Base-by-base conservation (phyloP, 2,329 filamentous ascomycete species). In the Escovopsis sp. region DNA sequence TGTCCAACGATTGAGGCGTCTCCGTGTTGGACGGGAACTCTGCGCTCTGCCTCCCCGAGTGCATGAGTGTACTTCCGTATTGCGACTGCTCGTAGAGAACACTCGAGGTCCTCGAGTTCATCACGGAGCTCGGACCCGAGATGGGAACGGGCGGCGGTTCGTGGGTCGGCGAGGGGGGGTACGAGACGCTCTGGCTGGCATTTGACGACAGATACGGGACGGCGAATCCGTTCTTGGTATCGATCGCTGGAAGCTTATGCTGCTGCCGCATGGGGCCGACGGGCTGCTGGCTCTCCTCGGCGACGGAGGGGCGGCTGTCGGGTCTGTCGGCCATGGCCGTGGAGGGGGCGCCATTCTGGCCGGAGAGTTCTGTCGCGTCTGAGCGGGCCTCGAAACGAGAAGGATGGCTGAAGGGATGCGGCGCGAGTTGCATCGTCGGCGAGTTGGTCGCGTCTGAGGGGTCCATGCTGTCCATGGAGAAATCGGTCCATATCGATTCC, bases 401-500 rank as follows among this genome's bases (percentile, higher is more conserved):
- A 7, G 8, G 7, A 4, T 34, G 38, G 15, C 9, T 6, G 5
- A 30, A 43, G 12, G 31, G 37, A 53, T 42, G 59, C 56, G 29
- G 57, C 59, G 25, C 57, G 55, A 40, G 50, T n/a, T 52, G 54
- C 41, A 57, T 47, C 24, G 48, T 53, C 13, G 57, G 52, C 7
- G 58, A 58, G 37, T 49, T 51, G 13, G 50, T 47, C 9, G 41
- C 46, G 34, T 58, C 56, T 11, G 59, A 58, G n/a, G 48, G 49
- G 45, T 72, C 68, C 15, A 61, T 64, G 44, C 70, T 76, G 13
- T 72, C 71, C 9, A 76, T 59, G 0, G 73, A 74, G 45, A 72
- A 69, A 50, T 78, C 73, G 24, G 74, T 77, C 74, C 74, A 78
- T n/a, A 65, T 61, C 2, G 73, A 75, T 41, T 70, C 67, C 39